phyloP scores from a whole-genome alignment of 345 rosid genomes.

The Firmiana major region DNA sequence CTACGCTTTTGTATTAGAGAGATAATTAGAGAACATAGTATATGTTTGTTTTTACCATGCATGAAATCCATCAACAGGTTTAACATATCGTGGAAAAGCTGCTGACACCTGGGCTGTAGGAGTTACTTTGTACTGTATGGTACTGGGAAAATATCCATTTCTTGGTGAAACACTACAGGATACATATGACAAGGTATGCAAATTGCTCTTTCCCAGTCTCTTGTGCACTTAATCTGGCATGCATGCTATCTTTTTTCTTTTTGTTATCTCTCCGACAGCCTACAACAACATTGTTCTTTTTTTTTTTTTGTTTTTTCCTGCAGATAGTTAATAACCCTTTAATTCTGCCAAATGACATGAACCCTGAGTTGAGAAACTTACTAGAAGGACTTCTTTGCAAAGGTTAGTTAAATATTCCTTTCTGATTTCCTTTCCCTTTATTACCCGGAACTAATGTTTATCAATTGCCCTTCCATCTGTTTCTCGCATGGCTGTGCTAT shows the following conservation, averaged over 20 bases:
- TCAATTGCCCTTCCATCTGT: not conserved
- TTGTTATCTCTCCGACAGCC: not conserved
- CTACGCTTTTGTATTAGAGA: not conserved
- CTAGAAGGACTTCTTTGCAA: conserved; percentile 90
- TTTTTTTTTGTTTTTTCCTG: conserved; percentile 2
- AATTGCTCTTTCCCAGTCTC: not conserved
- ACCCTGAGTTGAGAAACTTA: conserved; percentile 61
- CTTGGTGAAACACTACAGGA: conserved; percentile 95
- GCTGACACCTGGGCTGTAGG: conserved; percentile 99
- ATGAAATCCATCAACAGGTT: conserved; percentile 46
- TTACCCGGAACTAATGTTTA: not conserved
- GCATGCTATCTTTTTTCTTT: not conserved
- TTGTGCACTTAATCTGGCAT: not conserved
- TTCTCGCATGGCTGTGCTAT: not conserved
- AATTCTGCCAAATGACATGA: conserved; percentile 60
- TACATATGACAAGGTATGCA: conserved; percentile 83
- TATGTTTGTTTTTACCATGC: conserved; percentile 7
- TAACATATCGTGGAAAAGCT: conserved; percentile 78
- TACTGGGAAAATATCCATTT: conserved; percentile 82
- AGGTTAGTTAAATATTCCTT: conserved; percentile 38
- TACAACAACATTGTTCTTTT: not conserved
- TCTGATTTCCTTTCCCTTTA: not conserved
- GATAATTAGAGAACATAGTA: not conserved
- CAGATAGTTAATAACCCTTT: conserved; percentile 85
- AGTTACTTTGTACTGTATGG: conserved; percentile 86